Evolutionary conservation across 2,329 filamentous ascomycete genomes (phyloP), one percentile per base, ranked within the genome.

Genomic region (Drechslerella stenobrocha): DNA sequence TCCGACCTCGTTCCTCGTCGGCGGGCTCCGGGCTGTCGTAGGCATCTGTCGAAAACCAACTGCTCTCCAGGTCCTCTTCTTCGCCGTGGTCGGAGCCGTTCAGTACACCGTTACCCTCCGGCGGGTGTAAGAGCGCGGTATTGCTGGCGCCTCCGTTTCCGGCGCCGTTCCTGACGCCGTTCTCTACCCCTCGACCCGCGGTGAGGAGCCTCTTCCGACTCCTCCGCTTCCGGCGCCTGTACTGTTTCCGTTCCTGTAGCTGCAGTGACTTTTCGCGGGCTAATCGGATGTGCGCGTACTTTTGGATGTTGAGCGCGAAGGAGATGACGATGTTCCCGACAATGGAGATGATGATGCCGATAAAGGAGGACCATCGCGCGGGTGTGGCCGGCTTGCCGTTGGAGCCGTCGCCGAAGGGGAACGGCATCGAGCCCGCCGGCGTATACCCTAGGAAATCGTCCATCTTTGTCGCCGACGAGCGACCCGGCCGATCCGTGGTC

Each of bases 241-340:
- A 60, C 18, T 60, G 44, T 47, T 70, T 59, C 32, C 53, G 53
- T 35, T 64, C 69, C 11, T 66, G 59, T 1, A 67, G 57, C 9
- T 65, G 70, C 42, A 82, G 80, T 46, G 80, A 81, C 67, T 81
- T 84, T 75, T 91, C 85, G 72, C 86, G 82, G 70, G 89, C 85
- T 69, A 98, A 82, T 59, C 87, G 84, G 60, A 93, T 89, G 75
- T 98, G 93, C 30, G 93, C 92, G 76, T 97, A 97, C 71, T 93
- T 85, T 77, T 98, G 93, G 50, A 95, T 92, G 75, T 98, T 98
- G 69, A 98, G 83, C 9, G 93, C 93, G 70, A 98, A 85, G 0
- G 92, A 95, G 71, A 98, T 97, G 53, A 98, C 82, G 30, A 96
- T 80, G 74, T 98, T 98, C 58, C 93, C 93, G 52, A 87, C 82